A percentile compares a stretch with the other conserved stretches of the same genome.
phyloP scores from a whole-genome alignment of 768 basidiomycete species.

The Lactarius akahatsu region DNA sequence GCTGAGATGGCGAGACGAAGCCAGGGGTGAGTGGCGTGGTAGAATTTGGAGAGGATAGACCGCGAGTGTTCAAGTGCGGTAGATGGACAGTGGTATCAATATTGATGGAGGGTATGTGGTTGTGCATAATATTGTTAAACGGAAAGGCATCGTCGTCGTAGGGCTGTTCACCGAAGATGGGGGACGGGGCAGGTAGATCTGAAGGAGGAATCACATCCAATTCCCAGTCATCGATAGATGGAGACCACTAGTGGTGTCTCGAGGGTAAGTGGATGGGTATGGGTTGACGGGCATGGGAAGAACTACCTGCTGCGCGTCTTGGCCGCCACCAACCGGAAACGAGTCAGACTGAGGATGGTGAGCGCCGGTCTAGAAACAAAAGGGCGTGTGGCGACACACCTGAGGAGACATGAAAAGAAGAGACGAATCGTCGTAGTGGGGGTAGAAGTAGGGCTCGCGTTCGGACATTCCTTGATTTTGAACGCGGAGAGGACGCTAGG shows the following conservation, averaged over 20 bases:
- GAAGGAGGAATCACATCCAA: conserved; percentile 9
- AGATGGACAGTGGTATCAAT: conserved; percentile 17
- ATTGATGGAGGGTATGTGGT: conserved; percentile 19
- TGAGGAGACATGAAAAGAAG: conserved; percentile 13
- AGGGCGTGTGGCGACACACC: conserved; percentile 1
- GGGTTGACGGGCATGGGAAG: background rate
- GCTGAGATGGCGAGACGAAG: conserved; percentile 25
- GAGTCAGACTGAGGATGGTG: conserved; percentile 16
- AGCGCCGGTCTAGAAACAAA: conserved; percentile 11
- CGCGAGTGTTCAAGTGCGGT: conserved; percentile 5
- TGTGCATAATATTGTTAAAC: background rate
- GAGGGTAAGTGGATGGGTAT: background rate
- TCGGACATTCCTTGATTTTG: conserved; percentile 16
- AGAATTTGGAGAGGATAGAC: conserved; percentile 18
- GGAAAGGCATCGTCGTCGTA: background rate
- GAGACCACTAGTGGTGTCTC: conserved; percentile 2
- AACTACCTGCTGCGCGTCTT: conserved; percentile 22
- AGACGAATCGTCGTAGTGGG: background rate
- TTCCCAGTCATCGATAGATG: conserved; percentile 3
- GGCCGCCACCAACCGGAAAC: conserved; percentile 13
- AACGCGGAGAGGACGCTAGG: background rate
- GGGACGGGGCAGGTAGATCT: background rate
- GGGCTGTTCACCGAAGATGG: conserved; percentile 3
- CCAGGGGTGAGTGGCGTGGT: conserved; percentile 25
- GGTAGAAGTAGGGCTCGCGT: background rate